Evolutionary conservation across 2,329 filamentous ascomycete species (phyloP).

Genomic region (Pseudocercospora pini-densiflorae): DNA sequence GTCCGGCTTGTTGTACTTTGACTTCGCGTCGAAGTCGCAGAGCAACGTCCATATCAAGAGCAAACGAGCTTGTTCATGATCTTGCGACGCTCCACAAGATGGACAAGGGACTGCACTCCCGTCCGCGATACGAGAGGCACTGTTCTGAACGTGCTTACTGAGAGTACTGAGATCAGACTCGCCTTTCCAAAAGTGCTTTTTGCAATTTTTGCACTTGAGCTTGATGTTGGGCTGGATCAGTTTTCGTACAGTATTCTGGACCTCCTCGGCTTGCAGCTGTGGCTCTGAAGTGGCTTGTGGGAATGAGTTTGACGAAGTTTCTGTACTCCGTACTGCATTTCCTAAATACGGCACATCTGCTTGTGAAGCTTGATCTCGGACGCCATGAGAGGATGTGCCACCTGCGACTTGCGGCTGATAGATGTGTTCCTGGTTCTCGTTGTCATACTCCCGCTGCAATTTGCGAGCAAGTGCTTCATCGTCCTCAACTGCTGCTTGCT

Average conservation of each 20-base stretch:
- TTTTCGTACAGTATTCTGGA: background rate
- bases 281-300: background rate
- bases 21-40: constrained; percentile 41
- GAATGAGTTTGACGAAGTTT: background rate
- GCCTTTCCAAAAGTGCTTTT: constrained; percentile 6
- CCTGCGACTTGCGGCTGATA: background rate
- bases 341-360: background rate
- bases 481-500: background rate
- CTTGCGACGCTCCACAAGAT: background rate
- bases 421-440: background rate
- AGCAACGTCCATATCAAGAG: constrained; percentile 45
- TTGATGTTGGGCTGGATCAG: background rate
- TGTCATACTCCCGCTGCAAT: constrained; percentile 10
- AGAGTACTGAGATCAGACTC: background rate
- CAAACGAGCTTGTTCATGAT: constrained; percentile 25
- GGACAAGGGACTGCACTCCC: background rate
- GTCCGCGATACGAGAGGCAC: background rate
- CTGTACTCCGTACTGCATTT: background rate
- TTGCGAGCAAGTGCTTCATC: constrained; percentile 15
- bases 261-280: background rate
- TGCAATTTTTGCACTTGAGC: constrained; percentile 9
- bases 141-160: background rate
- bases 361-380: background rate
- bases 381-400: background rate
- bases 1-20: constrained; percentile 24